phyloP scores from a whole-genome alignment of 371 early-diverging fungal species.

The Conidiobolus incongruus region DNA sequence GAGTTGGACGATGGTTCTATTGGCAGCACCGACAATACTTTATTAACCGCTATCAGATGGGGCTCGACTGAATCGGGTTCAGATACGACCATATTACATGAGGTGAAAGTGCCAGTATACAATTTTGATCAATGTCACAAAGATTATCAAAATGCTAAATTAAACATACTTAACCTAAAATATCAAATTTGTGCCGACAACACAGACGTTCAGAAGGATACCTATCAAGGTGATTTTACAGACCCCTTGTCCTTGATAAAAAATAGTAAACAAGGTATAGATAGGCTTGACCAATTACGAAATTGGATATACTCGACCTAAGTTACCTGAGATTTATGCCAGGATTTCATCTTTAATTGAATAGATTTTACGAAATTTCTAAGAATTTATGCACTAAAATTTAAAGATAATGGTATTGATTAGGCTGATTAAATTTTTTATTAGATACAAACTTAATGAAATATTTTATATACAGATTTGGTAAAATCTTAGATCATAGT shows the following conservation, averaged over 20 bases:
- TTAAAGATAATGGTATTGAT: too few relatives aligned
- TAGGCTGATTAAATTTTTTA: too few relatives aligned
- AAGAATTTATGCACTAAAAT: too few relatives aligned
- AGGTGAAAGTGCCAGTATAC: slow-evolving; percentile 2
- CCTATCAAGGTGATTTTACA: slow-evolving; percentile 1
- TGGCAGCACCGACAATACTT: background rate
- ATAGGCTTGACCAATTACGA: background rate
- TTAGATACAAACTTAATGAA: too few relatives aligned
- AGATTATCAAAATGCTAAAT: background rate
- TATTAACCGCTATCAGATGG: background rate
- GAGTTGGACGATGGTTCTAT: too few relatives aligned
- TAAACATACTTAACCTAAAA: background rate
- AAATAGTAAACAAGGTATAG: background rate
- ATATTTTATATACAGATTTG: too few relatives aligned
- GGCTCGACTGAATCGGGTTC: background rate
- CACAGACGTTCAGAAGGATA: background rate
- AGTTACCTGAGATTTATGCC: background rate
- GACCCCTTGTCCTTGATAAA: background rate
- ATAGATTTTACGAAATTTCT: too few relatives aligned
- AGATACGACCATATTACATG: background rate
- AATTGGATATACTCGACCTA: background rate
- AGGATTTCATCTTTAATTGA: too few relatives aligned
- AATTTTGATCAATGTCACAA: background rate
- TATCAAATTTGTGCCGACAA: background rate
- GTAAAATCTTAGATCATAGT: too few relatives aligned